Evolutionary conservation across 306 rosid genomes (phyloP).

Genomic region (Amphicarpaea edgeworthii): DNA sequence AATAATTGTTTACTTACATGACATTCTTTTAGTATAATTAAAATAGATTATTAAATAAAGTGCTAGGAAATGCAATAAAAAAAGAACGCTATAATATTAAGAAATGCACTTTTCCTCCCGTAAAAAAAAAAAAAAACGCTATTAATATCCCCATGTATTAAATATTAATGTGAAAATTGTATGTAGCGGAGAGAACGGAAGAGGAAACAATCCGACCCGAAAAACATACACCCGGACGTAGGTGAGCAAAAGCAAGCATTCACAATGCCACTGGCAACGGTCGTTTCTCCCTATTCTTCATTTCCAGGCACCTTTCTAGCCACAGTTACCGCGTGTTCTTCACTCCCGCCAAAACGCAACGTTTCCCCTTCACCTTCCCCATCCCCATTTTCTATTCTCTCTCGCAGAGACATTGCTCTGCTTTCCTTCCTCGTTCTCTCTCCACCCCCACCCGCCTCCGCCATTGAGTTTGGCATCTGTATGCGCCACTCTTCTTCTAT

Average conservation of each 20-base stretch:
- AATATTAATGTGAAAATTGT: too few relatives aligned
- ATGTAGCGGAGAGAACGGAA: too few relatives aligned
- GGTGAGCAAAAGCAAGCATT: conserved; percentile 19
- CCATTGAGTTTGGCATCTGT: conserved; percentile 89
- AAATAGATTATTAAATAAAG: too few relatives aligned
- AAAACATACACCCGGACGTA: conserved; percentile 6
- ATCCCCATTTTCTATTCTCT: background rate
- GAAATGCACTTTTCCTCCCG: too few relatives aligned
- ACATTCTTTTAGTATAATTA: too few relatives aligned
- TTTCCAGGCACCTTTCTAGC: conserved; percentile 43
- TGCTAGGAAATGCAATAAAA: too few relatives aligned
- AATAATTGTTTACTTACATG: too few relatives aligned
- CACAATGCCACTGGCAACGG: conserved; percentile 55
- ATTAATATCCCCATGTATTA: too few relatives aligned
- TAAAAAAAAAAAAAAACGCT: too few relatives aligned
- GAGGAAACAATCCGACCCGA: conserved; percentile 19
- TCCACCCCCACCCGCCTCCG: conserved; percentile 61
- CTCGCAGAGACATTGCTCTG: conserved; percentile 70
- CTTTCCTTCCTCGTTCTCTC: conserved; percentile 61
- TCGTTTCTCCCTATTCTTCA: conserved; percentile 52
- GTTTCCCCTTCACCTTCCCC: conserved; percentile 25
- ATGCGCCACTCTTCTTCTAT: conserved; percentile 26
- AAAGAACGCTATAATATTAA: too few relatives aligned
- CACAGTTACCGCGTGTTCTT: conserved; percentile 48
- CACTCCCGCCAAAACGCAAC: conserved; percentile 64